Evolutionary conservation across 2,329 filamentous ascomycete species (phyloP), one percentile per base, ranked within the genome.

Genomic region (Berkeleyomyces rouxiae): DNA sequence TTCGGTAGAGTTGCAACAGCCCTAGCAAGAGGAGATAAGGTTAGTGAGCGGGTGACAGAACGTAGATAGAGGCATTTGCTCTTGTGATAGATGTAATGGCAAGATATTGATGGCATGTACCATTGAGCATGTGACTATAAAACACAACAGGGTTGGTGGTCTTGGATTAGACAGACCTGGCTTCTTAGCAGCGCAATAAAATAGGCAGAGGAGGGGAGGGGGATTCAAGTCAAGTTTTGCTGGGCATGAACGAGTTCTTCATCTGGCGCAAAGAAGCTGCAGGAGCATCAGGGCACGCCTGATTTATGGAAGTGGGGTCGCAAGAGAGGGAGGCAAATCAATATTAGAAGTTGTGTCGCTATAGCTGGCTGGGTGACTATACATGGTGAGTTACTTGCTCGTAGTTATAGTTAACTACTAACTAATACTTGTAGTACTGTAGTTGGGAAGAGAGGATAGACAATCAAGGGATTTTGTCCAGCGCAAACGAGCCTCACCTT

Each of bases 1-100:
- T 36, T 44, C 58, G 40, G 33, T 47, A 16, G 58, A 59, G 58
- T 59, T 43, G 46, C 58, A 59, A 11, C 58, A 59, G 11, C 58
- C 58, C 58, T 59, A 58, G 36, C n/a, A 16, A 58, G n/a, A 43
- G 13, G 43, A n/a, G n/a, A 58, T 16, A 10, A 37, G 16, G 37
- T 61, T 53, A 63, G 55, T 51, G 53, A 36, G 11, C 10, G 33
- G 49, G 6, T 39, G 13, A 33, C 11, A 62, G 9, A 7, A 3
- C 10, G 43, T 43, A 61, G 7, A n/a, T 31, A 9, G 16, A 36
- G 33, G 44, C 11, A 57, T 57, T 11, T 43, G 23, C 23, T 2
- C 1, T 23, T 23, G 23, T 1, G 23, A 23, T 23, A 23, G 23
- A 23, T 23, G 23, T 23, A 23, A 23, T 23, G 23, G 23, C 23